Conservation (phyloP, 495 filamentous ascomycete genomes). For the Daldinia vernicosa region DNA sequence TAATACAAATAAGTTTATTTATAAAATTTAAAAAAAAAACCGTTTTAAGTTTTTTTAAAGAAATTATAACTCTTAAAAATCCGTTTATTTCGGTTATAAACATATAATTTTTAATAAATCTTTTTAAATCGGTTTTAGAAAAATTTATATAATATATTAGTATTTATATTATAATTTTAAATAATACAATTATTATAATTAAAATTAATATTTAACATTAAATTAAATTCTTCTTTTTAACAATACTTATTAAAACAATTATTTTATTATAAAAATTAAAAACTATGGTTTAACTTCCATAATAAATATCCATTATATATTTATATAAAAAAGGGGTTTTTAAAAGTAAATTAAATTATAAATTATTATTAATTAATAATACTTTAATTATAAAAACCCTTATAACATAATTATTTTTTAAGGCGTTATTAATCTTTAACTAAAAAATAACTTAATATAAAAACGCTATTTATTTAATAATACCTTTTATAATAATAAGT, state of each 20-base stretch:
- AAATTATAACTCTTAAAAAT: background rate
- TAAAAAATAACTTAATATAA: background rate
- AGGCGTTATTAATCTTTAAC: background rate
- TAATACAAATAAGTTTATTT: background rate
- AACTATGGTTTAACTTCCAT: background rate
- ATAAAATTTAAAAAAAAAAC: background rate
- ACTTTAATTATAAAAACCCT: background rate
- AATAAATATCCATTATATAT: slow-evolving; percentile 1
- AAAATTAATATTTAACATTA: background rate
- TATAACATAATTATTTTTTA: background rate
- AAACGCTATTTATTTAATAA: background rate
- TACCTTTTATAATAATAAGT: background rate
- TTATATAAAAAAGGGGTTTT: background rate
- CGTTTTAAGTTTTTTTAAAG: too few species aligned
- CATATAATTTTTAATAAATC: background rate
- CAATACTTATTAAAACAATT: background rate
- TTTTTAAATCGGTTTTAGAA: background rate
- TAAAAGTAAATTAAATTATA: background rate
- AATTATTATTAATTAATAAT: background rate
- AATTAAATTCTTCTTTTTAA: background rate
- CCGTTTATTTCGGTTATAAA: background rate
- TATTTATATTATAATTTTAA: background rate
- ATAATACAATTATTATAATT: background rate
- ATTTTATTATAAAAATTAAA: background rate
- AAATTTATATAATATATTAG: background rate